phyloP scores from a whole-genome alignment of 345 rosid species.

The Odontarrhena argentea region DNA sequence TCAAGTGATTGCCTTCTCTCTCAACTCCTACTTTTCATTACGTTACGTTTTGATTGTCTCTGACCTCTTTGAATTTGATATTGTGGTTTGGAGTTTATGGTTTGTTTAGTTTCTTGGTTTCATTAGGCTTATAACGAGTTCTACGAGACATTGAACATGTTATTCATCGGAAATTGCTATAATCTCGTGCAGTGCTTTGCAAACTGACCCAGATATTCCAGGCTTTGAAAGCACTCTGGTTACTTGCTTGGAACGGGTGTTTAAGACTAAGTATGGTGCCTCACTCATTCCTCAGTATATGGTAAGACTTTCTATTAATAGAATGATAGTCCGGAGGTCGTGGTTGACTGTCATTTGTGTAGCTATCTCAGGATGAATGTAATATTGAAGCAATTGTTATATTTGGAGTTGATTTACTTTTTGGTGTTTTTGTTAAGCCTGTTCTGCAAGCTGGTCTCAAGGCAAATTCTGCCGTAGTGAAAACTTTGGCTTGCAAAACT shows the following conservation, averaged over 20 bases:
- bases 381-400: background rate
- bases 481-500: conserved; percentile 78
- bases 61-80: background rate
- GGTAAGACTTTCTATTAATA: conserved; percentile 46
- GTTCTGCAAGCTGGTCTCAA: conserved; percentile 72
- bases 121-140: background rate
- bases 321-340: background rate
- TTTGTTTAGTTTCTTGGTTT: background rate
- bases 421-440: conserved; percentile 49
- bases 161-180: background rate
- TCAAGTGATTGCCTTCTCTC: conserved; percentile 48
- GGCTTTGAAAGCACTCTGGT: conserved; percentile 58
- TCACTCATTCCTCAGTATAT: conserved; percentile 72
- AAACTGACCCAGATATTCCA: conserved; percentile 57
- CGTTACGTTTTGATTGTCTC: conserved; percentile 11
- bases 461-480: conserved; percentile 61
- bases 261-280: conserved; percentile 72
- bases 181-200: conserved; percentile 60
- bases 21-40: background rate
- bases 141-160: background rate
- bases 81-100: conserved; percentile 15
- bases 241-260: conserved; percentile 71
- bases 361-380: background rate
- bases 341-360: conserved; percentile 1
- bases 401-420: conserved; percentile 11